phyloP scores from a whole-genome alignment of 495 filamentous ascomycete species.

The Echria macrotheca region DNA sequence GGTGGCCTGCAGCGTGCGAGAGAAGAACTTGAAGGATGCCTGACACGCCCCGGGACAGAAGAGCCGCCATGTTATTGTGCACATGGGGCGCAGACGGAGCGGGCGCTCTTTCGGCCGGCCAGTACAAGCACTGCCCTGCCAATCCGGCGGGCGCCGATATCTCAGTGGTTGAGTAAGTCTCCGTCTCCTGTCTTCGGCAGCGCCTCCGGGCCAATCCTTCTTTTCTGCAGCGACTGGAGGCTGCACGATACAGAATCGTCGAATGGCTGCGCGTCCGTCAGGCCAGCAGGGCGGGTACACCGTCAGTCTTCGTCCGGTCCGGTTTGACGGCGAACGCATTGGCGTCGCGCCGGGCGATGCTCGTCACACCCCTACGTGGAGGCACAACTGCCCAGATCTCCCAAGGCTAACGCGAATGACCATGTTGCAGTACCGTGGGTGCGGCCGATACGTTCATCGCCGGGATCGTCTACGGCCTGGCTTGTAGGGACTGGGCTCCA shows the following conservation, averaged over 20 bases:
- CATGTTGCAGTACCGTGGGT: conserved; percentile 51
- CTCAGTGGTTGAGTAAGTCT: conserved; percentile 60
- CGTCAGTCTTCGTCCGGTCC: no score
- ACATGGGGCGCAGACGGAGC: conserved; percentile 66
- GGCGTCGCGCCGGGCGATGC: neutral
- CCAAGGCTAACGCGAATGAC: conserved; percentile 17
- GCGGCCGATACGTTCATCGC: conserved; percentile 75
- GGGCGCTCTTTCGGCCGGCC: conserved; percentile 36
- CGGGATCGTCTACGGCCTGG: conserved; percentile 59
- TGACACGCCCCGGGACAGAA: conserved; percentile 18
- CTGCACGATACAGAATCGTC: neutral
- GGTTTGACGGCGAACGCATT: conserved; percentile 8
- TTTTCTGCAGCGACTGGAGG: no score
- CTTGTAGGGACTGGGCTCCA: conserved; percentile 50
- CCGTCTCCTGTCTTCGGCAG: neutral
- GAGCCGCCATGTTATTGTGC: conserved; percentile 55
- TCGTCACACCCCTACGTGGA: neutral
- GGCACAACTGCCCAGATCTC: neutral
- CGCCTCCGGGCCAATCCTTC: conserved; percentile 1
- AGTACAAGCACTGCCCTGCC: conserved; percentile 41
- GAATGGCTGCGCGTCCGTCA: no score
- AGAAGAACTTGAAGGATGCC: neutral
- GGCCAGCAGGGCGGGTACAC: no score
- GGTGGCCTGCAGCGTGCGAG: neutral
- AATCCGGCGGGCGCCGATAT: conserved; percentile 31